Conservation (phyloP, 2,329 filamentous ascomycete genomes). For the Basipetospora chlamydospora region DNA sequence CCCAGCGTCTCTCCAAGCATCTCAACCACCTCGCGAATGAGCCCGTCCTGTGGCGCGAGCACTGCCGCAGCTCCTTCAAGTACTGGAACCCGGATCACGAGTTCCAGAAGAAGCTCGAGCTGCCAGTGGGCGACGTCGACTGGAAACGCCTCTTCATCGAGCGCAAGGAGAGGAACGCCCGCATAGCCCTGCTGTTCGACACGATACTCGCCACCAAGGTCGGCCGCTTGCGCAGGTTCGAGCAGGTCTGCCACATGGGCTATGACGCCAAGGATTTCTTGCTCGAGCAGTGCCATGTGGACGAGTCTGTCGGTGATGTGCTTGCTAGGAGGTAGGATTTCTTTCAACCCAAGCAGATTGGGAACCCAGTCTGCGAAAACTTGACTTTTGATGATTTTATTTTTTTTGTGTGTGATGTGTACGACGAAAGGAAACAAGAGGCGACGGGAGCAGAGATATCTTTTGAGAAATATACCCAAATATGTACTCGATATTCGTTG, state of each 20-base stretch:
- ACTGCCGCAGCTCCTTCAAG: slow-evolving; percentile 54
- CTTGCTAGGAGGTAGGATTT: slow-evolving; percentile 50
- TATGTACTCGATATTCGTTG: too few relatives aligned
- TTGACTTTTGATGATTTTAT: too few relatives aligned
- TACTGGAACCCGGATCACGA: slow-evolving; percentile 60
- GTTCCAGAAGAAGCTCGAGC: slow-evolving; percentile 39
- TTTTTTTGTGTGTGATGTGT: too few relatives aligned
- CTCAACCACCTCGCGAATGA: slow-evolving; percentile 54
- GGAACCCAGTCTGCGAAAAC: too few relatives aligned
- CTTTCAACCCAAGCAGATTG: not conserved
- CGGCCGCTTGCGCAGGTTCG: slow-evolving; percentile 53
- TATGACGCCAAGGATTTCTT: slow-evolving; percentile 85
- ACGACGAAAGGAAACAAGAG: too few relatives aligned
- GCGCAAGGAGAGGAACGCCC: slow-evolving; percentile 36
- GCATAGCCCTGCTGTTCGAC: slow-evolving; percentile 43
- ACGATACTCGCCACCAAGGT: slow-evolving; percentile 57
- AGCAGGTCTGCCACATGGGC: slow-evolving; percentile 55
- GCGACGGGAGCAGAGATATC: too few relatives aligned
- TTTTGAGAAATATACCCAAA: too few relatives aligned
- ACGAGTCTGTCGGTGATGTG: slow-evolving; percentile 52
- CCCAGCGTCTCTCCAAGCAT: slow-evolving; percentile 44
- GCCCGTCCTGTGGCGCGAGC: slow-evolving; percentile 63
- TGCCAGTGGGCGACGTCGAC: slow-evolving; percentile 39
- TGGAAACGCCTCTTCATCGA: slow-evolving; percentile 60
- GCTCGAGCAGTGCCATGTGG: slow-evolving; percentile 45